Conservation (phyloP, 2,329 filamentous ascomycete genomes). For the Endocalyx cinctus region DNA sequence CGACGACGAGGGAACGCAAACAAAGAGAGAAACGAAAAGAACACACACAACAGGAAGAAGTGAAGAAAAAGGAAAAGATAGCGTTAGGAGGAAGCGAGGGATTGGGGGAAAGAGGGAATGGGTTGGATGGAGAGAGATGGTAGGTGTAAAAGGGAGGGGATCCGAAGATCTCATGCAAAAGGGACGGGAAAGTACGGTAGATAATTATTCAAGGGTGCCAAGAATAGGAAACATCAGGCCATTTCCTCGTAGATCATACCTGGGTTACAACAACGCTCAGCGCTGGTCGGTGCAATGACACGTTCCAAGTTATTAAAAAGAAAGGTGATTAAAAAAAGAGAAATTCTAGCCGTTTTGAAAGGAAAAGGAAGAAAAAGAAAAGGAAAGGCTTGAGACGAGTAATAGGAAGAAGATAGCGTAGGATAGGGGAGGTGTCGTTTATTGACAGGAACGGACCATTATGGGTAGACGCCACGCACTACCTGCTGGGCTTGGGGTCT, state of each 20-base stretch:
- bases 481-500: too few species aligned
- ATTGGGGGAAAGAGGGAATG: constrained; percentile 15
- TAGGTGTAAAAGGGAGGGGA: constrained; percentile 18
- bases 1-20: too few species aligned
- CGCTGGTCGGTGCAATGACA: constrained; percentile 22
- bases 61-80: constrained; percentile 9
- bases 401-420: too few species aligned
- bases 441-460: too few species aligned
- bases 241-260: constrained; percentile 40
- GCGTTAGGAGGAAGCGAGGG: constrained; percentile 14
- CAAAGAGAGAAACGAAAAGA: constrained; percentile 23
- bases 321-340: too few species aligned
- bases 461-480: too few species aligned
- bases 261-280: constrained; percentile 33
- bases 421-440: too few species aligned
- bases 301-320: too few species aligned
- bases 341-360: too few species aligned
- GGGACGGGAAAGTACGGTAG: constrained; percentile 28
- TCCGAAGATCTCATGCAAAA: constrained; percentile 27
- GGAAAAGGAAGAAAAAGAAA: too few species aligned
- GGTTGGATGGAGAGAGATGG: constrained; percentile 14
- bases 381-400: too few species aligned
- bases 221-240: constrained; percentile 34
- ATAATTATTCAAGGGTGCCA: constrained; percentile 24
- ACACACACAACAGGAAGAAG: constrained; percentile 20